Evolutionary conservation across 1,139 yeast genomes (phyloP), one percentile per base, ranked within the genome.

Genomic region (Suhomyces bokatorum): DNA sequence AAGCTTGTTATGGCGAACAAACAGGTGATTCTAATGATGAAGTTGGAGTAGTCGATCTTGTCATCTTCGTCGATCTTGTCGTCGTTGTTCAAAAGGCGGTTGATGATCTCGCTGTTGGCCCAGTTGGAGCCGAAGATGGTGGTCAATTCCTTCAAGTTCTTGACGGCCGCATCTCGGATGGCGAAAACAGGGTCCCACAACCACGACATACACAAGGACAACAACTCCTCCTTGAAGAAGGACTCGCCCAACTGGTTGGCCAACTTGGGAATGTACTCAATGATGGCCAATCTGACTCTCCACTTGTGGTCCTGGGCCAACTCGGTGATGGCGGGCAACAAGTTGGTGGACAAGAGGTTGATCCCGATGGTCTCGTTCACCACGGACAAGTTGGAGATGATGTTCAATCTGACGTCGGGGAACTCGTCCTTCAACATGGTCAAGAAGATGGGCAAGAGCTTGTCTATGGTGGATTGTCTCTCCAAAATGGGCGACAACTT

Each of bases 131-230:
- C 99, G 67, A 93, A 95, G 37, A 88, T 90, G 52, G 78, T 79
- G 4, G 97, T 84, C 57, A 95, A 75, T 57, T 86, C 85, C 55
- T 80, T 83, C 57, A 93, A 74, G 64, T 91, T 95, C 49, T 77
- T 70, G 30, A 95, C 96, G 1, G 98, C 98, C 12, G 99, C 99
- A 57, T 90, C 96, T 66, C 99, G 83, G 52, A 95, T 91, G 7
- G 98, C 93, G 67, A 82, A 93, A 34, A 95, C 99, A 13, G 95
- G 87, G 69, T 95, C 99, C 96, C 98, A 91, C 54, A 95, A 75
- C 98, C 99, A 95, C 17, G 93, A 87, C 81, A 95, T 81, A 62
- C 97, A 95, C 55, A 95, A 74, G 40, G 87, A 83, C 51, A 95
- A 91, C 56, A 95, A 75, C 59, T 93, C 96, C 60, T 88, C 86